Base-by-base conservation (phyloP, 2,329 filamentous ascomycete species). In the Xylariales sp. region DNA sequence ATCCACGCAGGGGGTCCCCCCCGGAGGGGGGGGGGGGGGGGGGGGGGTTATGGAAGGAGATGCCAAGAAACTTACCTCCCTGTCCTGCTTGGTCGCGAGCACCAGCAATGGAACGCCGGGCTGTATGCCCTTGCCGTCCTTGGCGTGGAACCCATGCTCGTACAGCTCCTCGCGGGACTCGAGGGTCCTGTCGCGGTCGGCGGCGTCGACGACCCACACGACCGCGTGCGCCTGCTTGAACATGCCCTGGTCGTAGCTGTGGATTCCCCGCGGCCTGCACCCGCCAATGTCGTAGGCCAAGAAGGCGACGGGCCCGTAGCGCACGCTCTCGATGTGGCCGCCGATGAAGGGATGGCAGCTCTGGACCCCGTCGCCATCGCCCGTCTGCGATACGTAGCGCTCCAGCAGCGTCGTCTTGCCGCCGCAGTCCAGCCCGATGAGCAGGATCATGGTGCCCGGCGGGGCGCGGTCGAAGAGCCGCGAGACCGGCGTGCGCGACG, bases 371-470 rank as follows among this genome's bases (percentile, higher is more conserved):
- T 25, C 16, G 5, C 16, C 16, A 13, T 18, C 34, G 11, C 23
- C 10, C 15, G 20, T 18, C 16, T 28, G 34, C 8, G 34, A 37
- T 7, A 37, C n/a, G 16, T 28, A 14, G 5, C 16, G 20, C n/a
- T 16, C 19, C 6, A 37, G 25, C 11, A 37, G 34, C 6, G 24
- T 18, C 16, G 34, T 16, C 34, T 37, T 37, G 16, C 34, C 34
- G 21, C 16, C 23, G 16, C 5, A 10, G 17, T 29, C 34, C 11
- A 37, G 25, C 10, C 34, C 34, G 8, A 10, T 18, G 12, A 37
- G 5, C 13, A 29, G 14, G 4, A 37, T 37, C 13, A 16, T 16
- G 6, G 15, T 13, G 13, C n/a, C 17, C 7, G 3, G 10, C n/a
- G 20, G n/a, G 4, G 29, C 12, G 5, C 11, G 5, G 24, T 37